These are phyloP conservation scores for Dactylellina cionopaga DNA, from an alignment of 2,329 filamentous ascomycete genomes.

Conservation along the genomic window DNA sequence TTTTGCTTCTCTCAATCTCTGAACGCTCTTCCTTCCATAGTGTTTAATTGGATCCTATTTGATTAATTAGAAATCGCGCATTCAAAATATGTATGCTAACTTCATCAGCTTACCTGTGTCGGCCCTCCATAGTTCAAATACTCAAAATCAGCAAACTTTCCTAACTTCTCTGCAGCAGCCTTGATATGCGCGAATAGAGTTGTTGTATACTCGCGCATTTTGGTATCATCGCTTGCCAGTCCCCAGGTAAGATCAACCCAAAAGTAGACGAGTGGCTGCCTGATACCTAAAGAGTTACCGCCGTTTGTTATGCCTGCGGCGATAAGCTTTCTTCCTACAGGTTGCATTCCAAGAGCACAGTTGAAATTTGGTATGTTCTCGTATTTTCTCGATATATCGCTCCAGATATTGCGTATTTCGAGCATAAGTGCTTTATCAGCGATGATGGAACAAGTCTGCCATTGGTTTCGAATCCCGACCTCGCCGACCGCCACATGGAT, in stretches of 20 bases:
- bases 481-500: background rate
- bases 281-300: conserved; percentile 26
- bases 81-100: too few relatives aligned
- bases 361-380: background rate
- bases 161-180: conserved; percentile 55
- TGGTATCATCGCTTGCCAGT: conserved; percentile 1
- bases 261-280: background rate
- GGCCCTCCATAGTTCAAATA: conserved; percentile 39
- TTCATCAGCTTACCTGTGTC: too few relatives aligned
- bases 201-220: background rate
- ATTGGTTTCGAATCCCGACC: conserved; percentile 1
- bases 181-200: conserved; percentile 54
- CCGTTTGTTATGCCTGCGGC: conserved; percentile 13
- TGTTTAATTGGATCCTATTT: background rate
- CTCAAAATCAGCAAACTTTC: conserved; percentile 26
- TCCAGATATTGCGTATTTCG: conserved; percentile 9
- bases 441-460: background rate
- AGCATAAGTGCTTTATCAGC: conserved; percentile 6
- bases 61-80: too few relatives aligned
- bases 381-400: background rate
- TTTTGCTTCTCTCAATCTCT: background rate
- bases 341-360: conserved; percentile 19
- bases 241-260: background rate
- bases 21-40: background rate
- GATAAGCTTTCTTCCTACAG: conserved; percentile 24